A percentile compares a stretch with the other conserved stretches of the same genome.
Evolutionary conservation across 495 filamentous ascomycete species (phyloP).

Genomic region (Neurospora sublineolata): DNA sequence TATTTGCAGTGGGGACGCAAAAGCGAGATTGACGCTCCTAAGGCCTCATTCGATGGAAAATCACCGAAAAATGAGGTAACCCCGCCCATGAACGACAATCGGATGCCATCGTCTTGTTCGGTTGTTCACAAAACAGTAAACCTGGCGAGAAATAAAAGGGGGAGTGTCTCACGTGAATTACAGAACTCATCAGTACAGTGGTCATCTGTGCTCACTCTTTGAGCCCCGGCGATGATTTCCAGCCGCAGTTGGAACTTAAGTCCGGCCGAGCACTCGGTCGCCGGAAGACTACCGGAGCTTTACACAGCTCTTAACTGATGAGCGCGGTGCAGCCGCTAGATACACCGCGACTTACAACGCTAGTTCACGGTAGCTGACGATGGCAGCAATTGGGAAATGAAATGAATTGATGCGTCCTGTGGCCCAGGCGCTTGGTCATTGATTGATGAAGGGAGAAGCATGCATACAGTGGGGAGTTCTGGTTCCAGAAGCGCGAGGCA

Average conservation of each 20-base stretch:
- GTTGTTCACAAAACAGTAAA: background rate
- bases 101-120: background rate
- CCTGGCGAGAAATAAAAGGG: background rate
- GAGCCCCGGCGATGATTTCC: background rate
- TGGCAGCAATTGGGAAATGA: background rate
- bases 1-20: background rate
- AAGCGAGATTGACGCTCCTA: background rate
- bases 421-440: background rate
- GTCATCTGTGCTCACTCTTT: background rate
- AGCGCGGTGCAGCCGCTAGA: background rate
- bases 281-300: background rate
- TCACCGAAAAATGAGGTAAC: background rate
- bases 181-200: background rate
- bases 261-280: background rate
- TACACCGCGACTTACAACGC: background rate
- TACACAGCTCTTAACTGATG: background rate
- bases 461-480: background rate
- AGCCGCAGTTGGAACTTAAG: background rate
- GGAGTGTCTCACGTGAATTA: background rate
- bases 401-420: background rate
- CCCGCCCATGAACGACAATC: background rate
- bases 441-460: background rate
- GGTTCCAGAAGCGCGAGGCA: background rate
- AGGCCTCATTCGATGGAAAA: background rate
- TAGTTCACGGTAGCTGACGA: background rate